Conservation (phyloP, 2,329 filamentous ascomycete species). For the Ramularia endophylla region DNA sequence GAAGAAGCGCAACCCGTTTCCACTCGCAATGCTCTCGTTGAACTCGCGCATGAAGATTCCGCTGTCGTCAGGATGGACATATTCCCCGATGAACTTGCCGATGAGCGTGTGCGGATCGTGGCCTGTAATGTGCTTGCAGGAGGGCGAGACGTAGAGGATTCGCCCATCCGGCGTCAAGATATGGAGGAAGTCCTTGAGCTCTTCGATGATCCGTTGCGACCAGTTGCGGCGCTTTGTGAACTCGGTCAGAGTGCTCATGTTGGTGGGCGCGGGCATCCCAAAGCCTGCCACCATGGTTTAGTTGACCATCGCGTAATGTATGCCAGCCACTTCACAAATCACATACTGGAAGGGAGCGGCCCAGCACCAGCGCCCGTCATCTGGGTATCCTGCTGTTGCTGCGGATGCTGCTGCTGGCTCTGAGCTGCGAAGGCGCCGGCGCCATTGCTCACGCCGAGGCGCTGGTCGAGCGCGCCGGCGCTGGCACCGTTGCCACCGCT, state of each 20-base stretch:
- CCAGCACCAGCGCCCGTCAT: conserved; percentile 47
- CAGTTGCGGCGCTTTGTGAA: conserved; percentile 67
- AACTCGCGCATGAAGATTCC: conserved; percentile 79
- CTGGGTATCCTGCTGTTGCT: conserved; percentile 21
- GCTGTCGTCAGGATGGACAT: conserved; percentile 80
- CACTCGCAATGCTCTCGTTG: conserved; percentile 79
- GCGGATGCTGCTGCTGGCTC: conserved; percentile 19
- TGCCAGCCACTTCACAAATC: too few relatives aligned
- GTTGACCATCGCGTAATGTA: too few relatives aligned
- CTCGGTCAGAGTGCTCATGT: conserved; percentile 55
- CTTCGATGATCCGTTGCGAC: conserved; percentile 83
- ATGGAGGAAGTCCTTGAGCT: conserved; percentile 81
- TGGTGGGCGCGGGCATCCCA: conserved; percentile 39
- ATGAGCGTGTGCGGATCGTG: conserved; percentile 65
- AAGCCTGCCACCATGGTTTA: conserved; percentile 38
- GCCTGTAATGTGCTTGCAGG: conserved; percentile 67
- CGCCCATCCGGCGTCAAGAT: conserved; percentile 80
- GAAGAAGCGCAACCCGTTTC: conserved; percentile 75
- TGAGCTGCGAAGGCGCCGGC: neutral
- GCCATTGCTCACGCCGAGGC: conserved; percentile 10
- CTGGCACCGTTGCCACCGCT: conserved; percentile 19
- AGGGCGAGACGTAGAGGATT: conserved; percentile 81
- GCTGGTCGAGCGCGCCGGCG: conserved; percentile 15
- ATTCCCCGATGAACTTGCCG: conserved; percentile 70
- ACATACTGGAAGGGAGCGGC: conserved; percentile 38